Evolutionary conservation across 176 grass and related monocot species (phyloP), one percentile per base, ranked within the genome.

Genomic region (Sorghum bicolor): DNA sequence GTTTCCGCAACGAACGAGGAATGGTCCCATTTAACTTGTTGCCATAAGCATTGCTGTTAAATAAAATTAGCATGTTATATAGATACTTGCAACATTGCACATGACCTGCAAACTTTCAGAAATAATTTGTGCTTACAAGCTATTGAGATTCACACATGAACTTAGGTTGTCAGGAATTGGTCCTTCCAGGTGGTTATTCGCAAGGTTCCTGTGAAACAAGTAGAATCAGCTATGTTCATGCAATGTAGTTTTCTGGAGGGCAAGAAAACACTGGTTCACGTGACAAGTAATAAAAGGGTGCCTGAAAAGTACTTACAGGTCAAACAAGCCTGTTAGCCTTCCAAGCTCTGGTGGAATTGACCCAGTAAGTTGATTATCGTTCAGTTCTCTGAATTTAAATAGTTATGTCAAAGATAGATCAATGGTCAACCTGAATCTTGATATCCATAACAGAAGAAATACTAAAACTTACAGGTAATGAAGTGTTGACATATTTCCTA

Each of bases 21-120:
- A 99, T 99, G 10, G 91, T 94, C 66, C 97, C 97, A 86, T 92
- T 92, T 84, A 99, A 84, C 47, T 92, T 96, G 75, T 99, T 99
- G n/a, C 93, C 88, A 64, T 91, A 83, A 8, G 76, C 97, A 92
- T 96, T 96, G n/a, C 97, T 99, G 89, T 24, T 70, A 78, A 67
- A 53, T 20, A 79, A 38, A 88, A 80, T 8, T 17, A 83, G 57
- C 22, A 41, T 33, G 67, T 85, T 29, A 81, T 8, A 74, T 64
- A 11, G 64, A 30, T 30, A 64, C 25, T 28, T 44, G n/a, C 10
- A 10, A 25, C 9, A 60, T 4, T 39, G 37, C 9, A 67, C 10
- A 53, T 86, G 40, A 34, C 0, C 47, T 7, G 5, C 15, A 72
- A 3, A 75, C 40, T 5, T 39, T 38, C 4, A 22, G 6, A 47